These are phyloP conservation scores for Suillus plorans DNA, from an alignment of 768 basidiomycete species.

Conservation along the genomic window DNA sequence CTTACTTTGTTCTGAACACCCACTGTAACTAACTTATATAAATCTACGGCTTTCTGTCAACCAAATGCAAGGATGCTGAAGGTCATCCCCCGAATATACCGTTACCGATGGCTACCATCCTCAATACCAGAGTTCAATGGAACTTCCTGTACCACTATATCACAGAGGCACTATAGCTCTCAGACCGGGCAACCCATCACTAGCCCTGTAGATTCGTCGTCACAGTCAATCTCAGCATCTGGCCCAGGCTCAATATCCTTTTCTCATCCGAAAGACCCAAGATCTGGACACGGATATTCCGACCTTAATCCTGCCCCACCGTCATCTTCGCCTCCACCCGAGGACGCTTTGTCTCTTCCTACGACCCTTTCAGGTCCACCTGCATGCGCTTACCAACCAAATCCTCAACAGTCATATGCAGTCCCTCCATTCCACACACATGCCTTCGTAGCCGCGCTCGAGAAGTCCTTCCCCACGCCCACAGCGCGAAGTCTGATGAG, in stretches of 20 bases:
- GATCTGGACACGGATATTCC: constrained; percentile 12
- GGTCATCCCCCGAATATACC: neutral
- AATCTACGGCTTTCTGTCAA: neutral
- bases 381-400: constrained; percentile 5
- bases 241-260: constrained; percentile 11
- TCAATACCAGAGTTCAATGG: neutral
- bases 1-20: neutral
- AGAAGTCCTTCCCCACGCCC: constrained; percentile 70
- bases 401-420: constrained; percentile 39
- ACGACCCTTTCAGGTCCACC: constrained; percentile 14
- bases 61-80: neutral
- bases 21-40: too few relatives aligned
- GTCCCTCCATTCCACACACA: constrained; percentile 85
- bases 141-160: neutral
- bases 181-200: constrained; percentile 4
- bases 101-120: neutral
- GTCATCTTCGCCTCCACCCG: constrained; percentile 1
- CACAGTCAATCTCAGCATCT: constrained; percentile 4
- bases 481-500: constrained; percentile 82
- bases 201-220: constrained; percentile 1
- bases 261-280: constrained; percentile 18
- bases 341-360: constrained; percentile 12
- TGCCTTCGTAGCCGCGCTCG: constrained; percentile 67
- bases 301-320: constrained; percentile 1
- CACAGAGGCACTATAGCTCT: constrained; percentile 1